A percentile compares a stretch with the other conserved stretches of the same genome.
These are phyloP conservation scores for Turnera subulata DNA, from an alignment of 345 rosid genomes.

Conservation along the genomic window DNA sequence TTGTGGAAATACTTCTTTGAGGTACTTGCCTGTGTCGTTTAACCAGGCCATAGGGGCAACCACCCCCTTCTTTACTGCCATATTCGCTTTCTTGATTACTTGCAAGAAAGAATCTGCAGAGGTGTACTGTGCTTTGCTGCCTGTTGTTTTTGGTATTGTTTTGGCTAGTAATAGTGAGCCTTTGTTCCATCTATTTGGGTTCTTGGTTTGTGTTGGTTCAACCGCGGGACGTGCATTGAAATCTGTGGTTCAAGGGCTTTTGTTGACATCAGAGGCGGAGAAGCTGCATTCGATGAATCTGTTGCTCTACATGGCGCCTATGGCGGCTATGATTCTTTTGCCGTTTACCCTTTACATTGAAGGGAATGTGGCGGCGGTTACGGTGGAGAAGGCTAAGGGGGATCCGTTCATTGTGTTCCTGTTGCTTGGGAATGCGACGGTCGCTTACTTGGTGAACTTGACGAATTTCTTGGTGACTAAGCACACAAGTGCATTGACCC, in stretches of 20 bases:
- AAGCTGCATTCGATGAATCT: constrained; percentile 95
- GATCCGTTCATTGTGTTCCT: constrained; percentile 67
- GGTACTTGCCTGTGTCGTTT: constrained; percentile 96
- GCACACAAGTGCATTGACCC: constrained; percentile 93
- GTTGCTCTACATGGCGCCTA: constrained; percentile 90
- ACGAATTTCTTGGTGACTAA: constrained; percentile 95
- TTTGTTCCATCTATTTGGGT: constrained; percentile 82
- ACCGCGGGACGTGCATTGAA: constrained; percentile 96
- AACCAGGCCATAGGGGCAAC: constrained; percentile 98
- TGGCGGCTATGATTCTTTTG: constrained; percentile 83
- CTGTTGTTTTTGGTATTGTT: constrained; percentile 91
- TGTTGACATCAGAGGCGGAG: constrained; percentile 83
- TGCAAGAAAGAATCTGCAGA: constrained; percentile 83
- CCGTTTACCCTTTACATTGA: constrained; percentile 92
- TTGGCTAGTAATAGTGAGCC: constrained; percentile 94
- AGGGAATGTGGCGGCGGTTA: constrained; percentile 74
- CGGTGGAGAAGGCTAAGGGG: constrained; percentile 68
- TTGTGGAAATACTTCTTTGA: constrained; percentile 85
- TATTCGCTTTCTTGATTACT: constrained; percentile 81
- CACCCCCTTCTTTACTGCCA: constrained; percentile 95
- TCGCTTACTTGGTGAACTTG: constrained; percentile 91
- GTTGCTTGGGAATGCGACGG: constrained; percentile 85
- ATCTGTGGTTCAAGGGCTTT: constrained; percentile 85
- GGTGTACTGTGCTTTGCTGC: constrained; percentile 81
- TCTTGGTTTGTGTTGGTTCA: constrained; percentile 85